Percentiles rank a stretch among this genome's conserved stretches.
Evolutionary conservation across 1,139 yeast species (phyloP).

Genomic region (Sugiyamaella novakii): DNA sequence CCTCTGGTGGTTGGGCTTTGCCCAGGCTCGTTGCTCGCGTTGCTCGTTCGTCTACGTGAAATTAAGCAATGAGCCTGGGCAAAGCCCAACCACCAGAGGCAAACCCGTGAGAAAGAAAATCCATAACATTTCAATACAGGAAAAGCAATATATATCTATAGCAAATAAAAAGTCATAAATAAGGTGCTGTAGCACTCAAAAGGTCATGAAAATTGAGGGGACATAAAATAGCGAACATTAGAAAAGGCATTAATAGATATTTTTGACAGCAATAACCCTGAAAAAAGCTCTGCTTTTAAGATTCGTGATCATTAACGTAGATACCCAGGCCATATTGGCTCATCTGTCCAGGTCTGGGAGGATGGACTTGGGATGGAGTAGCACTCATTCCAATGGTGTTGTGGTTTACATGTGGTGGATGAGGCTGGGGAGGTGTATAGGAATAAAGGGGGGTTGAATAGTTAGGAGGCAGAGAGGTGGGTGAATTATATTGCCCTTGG

Average conservation of each 20-base stretch:
- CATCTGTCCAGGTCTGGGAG: constrained; percentile 9
- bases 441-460: background rate
- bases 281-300: background rate
- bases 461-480: background rate
- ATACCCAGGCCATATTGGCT: constrained; percentile 15
- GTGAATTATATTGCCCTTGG: background rate
- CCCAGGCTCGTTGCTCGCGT: background rate
- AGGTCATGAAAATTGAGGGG: constrained; percentile 3
- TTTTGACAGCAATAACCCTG: no score
- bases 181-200: background rate
- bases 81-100: constrained; percentile 3
- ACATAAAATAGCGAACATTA: constrained; percentile 1
- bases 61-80: background rate
- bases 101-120: background rate
- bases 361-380: constrained; percentile 2
- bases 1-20: background rate
- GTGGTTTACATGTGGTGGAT: background rate
- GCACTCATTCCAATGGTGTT: background rate
- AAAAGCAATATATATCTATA: no score
- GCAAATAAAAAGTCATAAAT: constrained; percentile 8
- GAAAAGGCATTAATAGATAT: no score
- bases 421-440: constrained; percentile 2
- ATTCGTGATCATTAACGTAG: constrained; percentile 10
- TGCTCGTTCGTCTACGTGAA: background rate
- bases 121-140: constrained; percentile 10